phyloP scores from a whole-genome alignment of 2,329 filamentous ascomycete genomes.

The Penicillium capsulatum region DNA sequence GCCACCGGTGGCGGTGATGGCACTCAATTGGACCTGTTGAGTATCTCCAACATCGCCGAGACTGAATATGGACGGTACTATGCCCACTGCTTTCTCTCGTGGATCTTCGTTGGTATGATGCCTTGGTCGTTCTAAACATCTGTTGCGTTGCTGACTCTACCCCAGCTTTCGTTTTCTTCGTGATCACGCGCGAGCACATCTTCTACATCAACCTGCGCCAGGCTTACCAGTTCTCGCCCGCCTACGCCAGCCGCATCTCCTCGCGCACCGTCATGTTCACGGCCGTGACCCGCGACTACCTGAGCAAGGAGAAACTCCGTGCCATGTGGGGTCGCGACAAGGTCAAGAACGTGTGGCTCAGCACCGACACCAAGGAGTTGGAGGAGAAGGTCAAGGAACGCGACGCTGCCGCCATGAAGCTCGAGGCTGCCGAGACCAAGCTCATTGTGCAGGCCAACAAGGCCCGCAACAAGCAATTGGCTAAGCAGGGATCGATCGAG shows the following conservation, averaged over 20 bases:
- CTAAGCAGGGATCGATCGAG: constrained; percentile 51
- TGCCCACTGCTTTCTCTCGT: constrained; percentile 75
- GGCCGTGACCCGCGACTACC: constrained; percentile 72
- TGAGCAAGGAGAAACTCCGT: constrained; percentile 70
- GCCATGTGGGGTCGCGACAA: constrained; percentile 73
- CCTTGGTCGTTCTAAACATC: too few relatives aligned
- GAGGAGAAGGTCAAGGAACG: constrained; percentile 78
- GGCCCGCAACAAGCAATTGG: constrained; percentile 62
- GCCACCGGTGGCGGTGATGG: constrained; percentile 67
- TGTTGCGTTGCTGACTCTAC: neutral
- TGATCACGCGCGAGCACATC: constrained; percentile 80
- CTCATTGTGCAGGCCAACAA: constrained; percentile 75
- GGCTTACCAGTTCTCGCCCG: constrained; percentile 80
- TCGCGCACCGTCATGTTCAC: constrained; percentile 87
- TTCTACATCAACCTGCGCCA: constrained; percentile 92
- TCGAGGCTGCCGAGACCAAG: constrained; percentile 83
- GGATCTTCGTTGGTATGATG: constrained; percentile 65
- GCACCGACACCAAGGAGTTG: constrained; percentile 69
- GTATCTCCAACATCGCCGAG: constrained; percentile 68
- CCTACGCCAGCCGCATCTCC: constrained; percentile 80
- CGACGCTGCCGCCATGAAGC: constrained; percentile 70
- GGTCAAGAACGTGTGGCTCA: constrained; percentile 81
- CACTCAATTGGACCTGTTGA: constrained; percentile 69
- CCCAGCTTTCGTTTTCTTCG: constrained; percentile 73
- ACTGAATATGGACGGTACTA: constrained; percentile 63